phyloP scores from a whole-genome alignment of 2,329 filamentous ascomycete genomes.

The Beauveria sp. region DNA sequence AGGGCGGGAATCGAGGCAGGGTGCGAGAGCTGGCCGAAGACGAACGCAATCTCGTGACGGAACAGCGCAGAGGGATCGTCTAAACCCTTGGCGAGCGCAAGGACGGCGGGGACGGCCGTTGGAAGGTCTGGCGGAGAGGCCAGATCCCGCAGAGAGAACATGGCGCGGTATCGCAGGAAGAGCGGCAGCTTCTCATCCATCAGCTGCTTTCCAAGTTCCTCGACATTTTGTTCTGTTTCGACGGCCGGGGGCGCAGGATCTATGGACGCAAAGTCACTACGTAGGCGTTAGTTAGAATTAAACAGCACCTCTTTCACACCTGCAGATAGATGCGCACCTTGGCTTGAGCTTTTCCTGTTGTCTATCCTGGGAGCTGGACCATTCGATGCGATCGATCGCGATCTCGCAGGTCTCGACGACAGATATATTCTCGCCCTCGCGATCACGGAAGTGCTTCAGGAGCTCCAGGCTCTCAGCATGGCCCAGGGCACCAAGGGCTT shows the following conservation, averaged over 20 bases:
- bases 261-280: constrained; percentile 87
- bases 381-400: constrained; percentile 86
- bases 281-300: constrained; percentile 22
- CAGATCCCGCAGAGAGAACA: constrained; percentile 94
- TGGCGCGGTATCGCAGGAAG: constrained; percentile 91
- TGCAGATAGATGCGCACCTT: constrained; percentile 50
- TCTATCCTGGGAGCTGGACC: constrained; percentile 71
- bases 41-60: constrained; percentile 95
- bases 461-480: constrained; percentile 66
- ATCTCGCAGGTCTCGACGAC: constrained; percentile 97
- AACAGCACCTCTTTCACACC: constrained; percentile 13
- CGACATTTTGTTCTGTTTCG: constrained; percentile 59
- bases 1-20: constrained; percentile 94
- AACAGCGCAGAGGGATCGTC: constrained; percentile 84
- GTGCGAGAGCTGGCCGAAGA: constrained; percentile 93
- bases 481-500: constrained; percentile 84
- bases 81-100: constrained; percentile 79
- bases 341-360: constrained; percentile 70
- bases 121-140: constrained; percentile 87
- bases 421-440: constrained; percentile 66
- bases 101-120: constrained; percentile 79
- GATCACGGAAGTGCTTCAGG: constrained; percentile 65
- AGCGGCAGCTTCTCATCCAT: constrained; percentile 73
- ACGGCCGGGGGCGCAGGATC: constrained; percentile 89
- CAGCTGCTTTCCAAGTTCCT: constrained; percentile 66